These are phyloP conservation scores for Hygrophorus russula DNA, from an alignment of 768 basidiomycete genomes.

Conservation along the genomic window DNA sequence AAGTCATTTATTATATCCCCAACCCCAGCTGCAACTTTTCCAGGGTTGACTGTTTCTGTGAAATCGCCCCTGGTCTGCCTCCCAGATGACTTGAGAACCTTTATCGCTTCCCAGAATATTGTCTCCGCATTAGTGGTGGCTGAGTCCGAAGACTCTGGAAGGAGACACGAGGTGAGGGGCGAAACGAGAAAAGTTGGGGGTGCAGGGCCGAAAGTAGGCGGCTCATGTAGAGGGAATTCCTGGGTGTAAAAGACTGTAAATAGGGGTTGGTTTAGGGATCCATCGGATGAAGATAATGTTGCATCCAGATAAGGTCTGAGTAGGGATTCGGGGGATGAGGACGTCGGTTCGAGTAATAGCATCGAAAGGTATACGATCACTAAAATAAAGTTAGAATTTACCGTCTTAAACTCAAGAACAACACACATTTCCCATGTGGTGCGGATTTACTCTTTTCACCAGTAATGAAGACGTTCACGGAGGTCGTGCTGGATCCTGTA, in stretches of 20 bases:
- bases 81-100: slow-evolving; percentile 12
- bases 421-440: slow-evolving; percentile 64
- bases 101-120: slow-evolving; percentile 38
- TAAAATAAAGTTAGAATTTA: slow-evolving; percentile 16
- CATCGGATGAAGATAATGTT: slow-evolving; percentile 21
- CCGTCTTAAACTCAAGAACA: slow-evolving; percentile 3
- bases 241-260: slow-evolving; percentile 52
- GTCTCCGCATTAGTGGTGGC: slow-evolving; percentile 46
- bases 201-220: slow-evolving; percentile 16
- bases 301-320: slow-evolving; percentile 49
- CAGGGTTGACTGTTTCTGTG: background rate
- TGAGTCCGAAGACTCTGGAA: slow-evolving; percentile 45
- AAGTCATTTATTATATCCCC: slow-evolving; percentile 11
- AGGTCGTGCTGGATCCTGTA: slow-evolving; percentile 34
- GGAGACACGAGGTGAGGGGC: slow-evolving; percentile 20
- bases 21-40: background rate
- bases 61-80: background rate
- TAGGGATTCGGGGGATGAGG: slow-evolving; percentile 25
- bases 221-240: slow-evolving; percentile 12
- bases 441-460: slow-evolving; percentile 69
- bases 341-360: slow-evolving; percentile 5
- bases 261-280: slow-evolving; percentile 21
- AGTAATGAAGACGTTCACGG: slow-evolving; percentile 53
- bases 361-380: slow-evolving; percentile 55
- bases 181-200: slow-evolving; percentile 15